Base-by-base conservation (phyloP, 768 basidiomycete species). In the Trametes cingulata region DNA sequence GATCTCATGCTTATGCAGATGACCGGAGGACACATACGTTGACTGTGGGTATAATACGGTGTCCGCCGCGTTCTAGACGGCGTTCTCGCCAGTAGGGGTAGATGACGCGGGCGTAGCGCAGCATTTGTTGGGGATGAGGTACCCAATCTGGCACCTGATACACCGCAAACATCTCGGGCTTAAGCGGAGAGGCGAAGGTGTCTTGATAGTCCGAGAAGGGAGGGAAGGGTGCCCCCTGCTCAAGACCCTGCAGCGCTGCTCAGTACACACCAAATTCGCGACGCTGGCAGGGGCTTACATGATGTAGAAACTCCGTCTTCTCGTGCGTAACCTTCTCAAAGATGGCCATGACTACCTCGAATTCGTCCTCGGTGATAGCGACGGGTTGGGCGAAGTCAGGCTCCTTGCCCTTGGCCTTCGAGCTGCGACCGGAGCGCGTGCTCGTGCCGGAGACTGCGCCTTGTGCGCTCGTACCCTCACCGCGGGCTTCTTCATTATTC, bases 271-370 rank as follows among this genome's bases (percentile, higher is more conserved):
- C 1, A 56, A 22, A 5, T 56, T 2, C 24, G 20, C 0, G 22
- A 45, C 24, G 57, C 42, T 37, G 42, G 20, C 56, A 36, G 52
- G 24, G 43, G 43, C 92, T 52, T 71, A 95, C 95, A 68, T 91
- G 86, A 71, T 97, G 94, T 6, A 98, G 80, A 72, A 87, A 93
- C 63, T 94, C 93, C 0, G 90, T 88, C 70, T 88, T 90, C 68
- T 94, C 91, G 64, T 95, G 91, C 0, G 95, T 93, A 43, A 88
- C 81, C 69, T 89, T 90, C 78, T 99, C 97, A 67, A 96, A 88
- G 48, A 98, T 72, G 20, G 93, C 93, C 94, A 98, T 96, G 58
- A 96, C 85, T 62, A 95, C 80, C 73, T 99, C 97, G 63, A 98
- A 96, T 67, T 94, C 89, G 66, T 97, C 93, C 69, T 97, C 95